These are phyloP conservation scores for Rhizophagus prolifer DNA, from an alignment of 192 early-diverging fungal genomes.

Conservation along the genomic window DNA sequence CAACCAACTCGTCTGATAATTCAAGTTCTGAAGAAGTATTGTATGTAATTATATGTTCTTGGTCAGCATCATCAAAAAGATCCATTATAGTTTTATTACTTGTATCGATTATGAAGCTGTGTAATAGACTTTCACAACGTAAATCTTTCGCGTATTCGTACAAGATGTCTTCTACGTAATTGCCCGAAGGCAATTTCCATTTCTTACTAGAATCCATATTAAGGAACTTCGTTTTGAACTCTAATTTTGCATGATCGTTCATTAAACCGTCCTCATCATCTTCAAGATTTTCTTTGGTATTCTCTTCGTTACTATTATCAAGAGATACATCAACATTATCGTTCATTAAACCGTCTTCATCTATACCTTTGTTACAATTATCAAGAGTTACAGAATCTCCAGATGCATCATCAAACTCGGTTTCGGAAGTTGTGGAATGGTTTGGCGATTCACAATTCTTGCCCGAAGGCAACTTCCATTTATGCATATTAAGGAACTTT, in stretches of 20 bases:
- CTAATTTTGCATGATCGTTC: background rate
- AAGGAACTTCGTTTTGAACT: background rate
- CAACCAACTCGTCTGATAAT: slow-evolving; percentile 4
- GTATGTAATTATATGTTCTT: slow-evolving; percentile 22
- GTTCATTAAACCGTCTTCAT: no score
- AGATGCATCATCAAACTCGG: background rate
- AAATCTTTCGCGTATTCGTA: no score
- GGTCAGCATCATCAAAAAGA: background rate
- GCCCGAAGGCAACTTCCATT: no score
- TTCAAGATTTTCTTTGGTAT: no score
- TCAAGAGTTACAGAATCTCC: background rate
- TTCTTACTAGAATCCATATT: background rate
- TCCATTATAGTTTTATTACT: no score
- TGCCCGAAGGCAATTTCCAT: background rate
- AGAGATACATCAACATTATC: no score
- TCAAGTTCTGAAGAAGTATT: slow-evolving; percentile 5
- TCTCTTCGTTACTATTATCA: background rate
- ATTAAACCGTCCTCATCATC: no score
- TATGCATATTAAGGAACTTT: no score
- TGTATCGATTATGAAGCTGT: no score
- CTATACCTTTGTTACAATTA: background rate
- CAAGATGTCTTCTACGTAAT: slow-evolving; percentile 4
- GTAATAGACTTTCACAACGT: no score
- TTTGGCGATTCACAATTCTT: background rate
- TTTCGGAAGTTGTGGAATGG: background rate